Evolutionary conservation across 345 rosid species (phyloP).

Genomic region (Murraya koenigii): DNA sequence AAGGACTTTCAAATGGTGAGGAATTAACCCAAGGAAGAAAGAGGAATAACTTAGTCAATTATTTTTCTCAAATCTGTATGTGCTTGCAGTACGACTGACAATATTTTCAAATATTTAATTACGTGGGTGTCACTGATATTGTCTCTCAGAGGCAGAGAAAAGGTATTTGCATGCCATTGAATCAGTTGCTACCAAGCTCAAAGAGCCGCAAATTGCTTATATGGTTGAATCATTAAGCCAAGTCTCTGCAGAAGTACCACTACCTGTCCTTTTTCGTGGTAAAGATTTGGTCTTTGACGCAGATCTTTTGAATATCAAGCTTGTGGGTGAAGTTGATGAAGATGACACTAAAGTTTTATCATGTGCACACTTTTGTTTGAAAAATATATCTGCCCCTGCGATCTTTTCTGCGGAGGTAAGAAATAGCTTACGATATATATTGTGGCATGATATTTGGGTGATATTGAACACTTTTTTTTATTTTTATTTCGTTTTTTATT

Average conservation of each 20-base stretch:
- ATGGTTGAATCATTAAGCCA: conserved; percentile 46
- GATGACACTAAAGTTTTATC: conserved; percentile 34
- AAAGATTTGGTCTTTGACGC: conserved; percentile 51
- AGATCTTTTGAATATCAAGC: conserved; percentile 43
- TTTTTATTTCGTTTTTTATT: neutral
- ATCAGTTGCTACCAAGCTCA: conserved; percentile 53
- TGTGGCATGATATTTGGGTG: neutral
- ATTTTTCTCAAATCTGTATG: neutral
- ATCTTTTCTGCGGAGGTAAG: conserved; percentile 63
- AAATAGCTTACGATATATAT: conserved; percentile 7
- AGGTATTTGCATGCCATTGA: conserved; percentile 46
- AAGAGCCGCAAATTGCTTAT: conserved; percentile 53
- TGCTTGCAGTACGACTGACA: neutral
- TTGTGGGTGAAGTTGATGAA: conserved; percentile 33
- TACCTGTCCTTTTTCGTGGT: conserved; percentile 52
- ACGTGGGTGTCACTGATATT: conserved; percentile 10
- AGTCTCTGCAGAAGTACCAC: conserved; percentile 38
- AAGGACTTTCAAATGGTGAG: neutral
- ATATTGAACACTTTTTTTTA: neutral
- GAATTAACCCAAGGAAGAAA: neutral
- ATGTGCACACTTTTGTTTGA: conserved; percentile 59
- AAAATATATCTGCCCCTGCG: conserved; percentile 41
- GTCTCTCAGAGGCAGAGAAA: conserved; percentile 46
- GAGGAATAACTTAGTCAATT: neutral
- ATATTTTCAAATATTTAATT: neutral